Evolutionary conservation across 78 protist species (phyloP), one percentile per base, ranked within the genome.

Genomic region (Mastigamoeba balamuthi): DNA sequence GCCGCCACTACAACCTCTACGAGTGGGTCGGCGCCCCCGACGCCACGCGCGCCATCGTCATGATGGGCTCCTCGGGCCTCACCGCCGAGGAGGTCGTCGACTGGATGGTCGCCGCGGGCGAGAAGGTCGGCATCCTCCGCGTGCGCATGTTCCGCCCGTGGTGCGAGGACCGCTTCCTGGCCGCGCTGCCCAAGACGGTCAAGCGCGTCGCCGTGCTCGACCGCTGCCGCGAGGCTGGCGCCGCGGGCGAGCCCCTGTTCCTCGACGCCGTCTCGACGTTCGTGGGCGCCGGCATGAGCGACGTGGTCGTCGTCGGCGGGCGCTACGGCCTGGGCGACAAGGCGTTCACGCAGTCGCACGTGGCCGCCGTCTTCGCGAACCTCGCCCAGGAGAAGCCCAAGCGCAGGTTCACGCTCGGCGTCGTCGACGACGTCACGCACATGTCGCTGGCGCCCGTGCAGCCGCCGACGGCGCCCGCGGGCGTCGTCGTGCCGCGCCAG

Each of bases 141-240:
- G 72, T 72, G 7, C 75, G 81, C 33, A 77, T 88, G 36, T 88
- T 76, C 89, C 63, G 92, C 7, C 92, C 92, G 30, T 88, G 86
- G 82, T 1, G 33, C 23, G 66, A 0, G 27, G 40, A 72, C 38
- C 69, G 37, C 25, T 67, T 88, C 73, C 66, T 85, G 39, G 73
- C 25, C 37, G 69, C 90, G 29, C 70, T 87, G 28, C 92, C 92
- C 25, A 9, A 39, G 36, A 48, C 88, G 17, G 72, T 33, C 28
- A 74, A 64, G 63, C 3, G 65, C 28, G 66, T 88, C n/a, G 2
- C 75, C 71, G 89, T 84, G 30, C 78, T 88, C 28, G 92, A 88
- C 58, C 43, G 90, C 27, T 23, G 68, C 9, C 69, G 75, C 48
- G 91, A 89, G 41, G 69, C 17, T 48, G 58, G 58, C 17, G 58